Percentiles rank a stretch among this genome's conserved stretches.
Evolutionary conservation across 2,329 filamentous ascomycete genomes (phyloP).

Genomic region (Fusarium sp.): DNA sequence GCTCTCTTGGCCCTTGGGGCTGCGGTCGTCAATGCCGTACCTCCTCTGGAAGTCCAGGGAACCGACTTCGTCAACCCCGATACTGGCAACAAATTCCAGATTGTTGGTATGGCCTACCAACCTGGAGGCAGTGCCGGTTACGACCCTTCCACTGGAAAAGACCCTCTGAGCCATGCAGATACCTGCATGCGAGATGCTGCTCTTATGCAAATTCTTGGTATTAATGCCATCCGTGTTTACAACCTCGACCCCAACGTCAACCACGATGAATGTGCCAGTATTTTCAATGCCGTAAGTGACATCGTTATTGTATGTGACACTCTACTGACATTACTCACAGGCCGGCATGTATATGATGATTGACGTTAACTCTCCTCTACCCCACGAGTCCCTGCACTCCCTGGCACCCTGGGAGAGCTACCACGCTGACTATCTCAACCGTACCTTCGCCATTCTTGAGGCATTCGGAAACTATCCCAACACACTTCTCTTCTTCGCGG

Average conservation of each 20-base stretch:
- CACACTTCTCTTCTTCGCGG: slow-evolving; percentile 79
- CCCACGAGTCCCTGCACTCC: slow-evolving; percentile 68
- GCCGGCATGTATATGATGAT: slow-evolving; percentile 77
- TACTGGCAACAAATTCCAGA: slow-evolving; percentile 71
- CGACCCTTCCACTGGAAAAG: slow-evolving; percentile 63
- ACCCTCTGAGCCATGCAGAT: slow-evolving; percentile 69
- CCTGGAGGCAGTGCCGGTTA: slow-evolving; percentile 74
- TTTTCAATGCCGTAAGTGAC: slow-evolving; percentile 69
- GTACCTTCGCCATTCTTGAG: slow-evolving; percentile 74
- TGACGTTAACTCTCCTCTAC: slow-evolving; percentile 74
- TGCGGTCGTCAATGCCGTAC: slow-evolving; percentile 66
- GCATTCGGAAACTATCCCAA: slow-evolving; percentile 75
- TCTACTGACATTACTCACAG: slow-evolving; percentile 42
- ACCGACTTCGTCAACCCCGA: slow-evolving; percentile 69
- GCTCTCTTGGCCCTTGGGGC: slow-evolving; percentile 66
- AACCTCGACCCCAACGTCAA: slow-evolving; percentile 74
- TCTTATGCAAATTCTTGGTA: slow-evolving; percentile 71
- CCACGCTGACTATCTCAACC: slow-evolving; percentile 70
- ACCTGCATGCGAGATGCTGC: slow-evolving; percentile 73
- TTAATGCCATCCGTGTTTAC: slow-evolving; percentile 78
- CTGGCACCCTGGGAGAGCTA: slow-evolving; percentile 69
- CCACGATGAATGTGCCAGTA: slow-evolving; percentile 74
- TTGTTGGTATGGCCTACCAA: slow-evolving; percentile 76
- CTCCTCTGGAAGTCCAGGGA: slow-evolving; percentile 66
- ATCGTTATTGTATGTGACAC: too few relatives aligned